Evolutionary conservation across 257 asterid species (phyloP).

Genomic region (Catharanthus roseus): DNA sequence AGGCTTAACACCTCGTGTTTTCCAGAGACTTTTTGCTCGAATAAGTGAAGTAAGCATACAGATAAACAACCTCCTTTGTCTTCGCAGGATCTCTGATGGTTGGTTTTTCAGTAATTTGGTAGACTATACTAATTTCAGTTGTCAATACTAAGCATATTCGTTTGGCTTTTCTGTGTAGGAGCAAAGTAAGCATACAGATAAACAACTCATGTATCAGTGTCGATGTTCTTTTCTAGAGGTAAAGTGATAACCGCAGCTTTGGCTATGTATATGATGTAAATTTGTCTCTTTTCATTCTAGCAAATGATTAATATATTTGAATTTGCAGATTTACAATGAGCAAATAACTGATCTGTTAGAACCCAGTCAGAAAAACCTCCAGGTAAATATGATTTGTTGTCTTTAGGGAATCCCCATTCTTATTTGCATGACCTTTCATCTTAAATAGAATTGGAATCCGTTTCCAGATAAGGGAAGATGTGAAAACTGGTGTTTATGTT

Average conservation of each 20-base stretch:
- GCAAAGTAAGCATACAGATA: conserved; percentile 78
- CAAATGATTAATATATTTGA: conserved; percentile 15
- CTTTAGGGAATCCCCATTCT: background rate
- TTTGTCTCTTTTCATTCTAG: background rate
- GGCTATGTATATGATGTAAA: conserved; percentile 12
- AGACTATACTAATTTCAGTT: background rate
- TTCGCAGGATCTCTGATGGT: conserved; percentile 1
- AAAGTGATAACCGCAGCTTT: conserved; percentile 15
- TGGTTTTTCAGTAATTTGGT: conserved; percentile 7
- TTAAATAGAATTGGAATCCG: conserved; percentile 11
- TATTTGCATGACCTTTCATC: background rate
- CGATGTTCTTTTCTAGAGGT: conserved; percentile 99
- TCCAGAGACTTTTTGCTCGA: conserved; percentile 66
- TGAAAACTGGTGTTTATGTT: conserved; percentile 87
- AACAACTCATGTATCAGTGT: conserved; percentile 78
- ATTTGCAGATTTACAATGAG: conserved; percentile 86
- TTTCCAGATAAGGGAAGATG: conserved; percentile 89
- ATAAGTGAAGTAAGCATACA: conserved; percentile 70
- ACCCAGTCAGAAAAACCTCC: conserved; percentile 89
- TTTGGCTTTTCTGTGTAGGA: conserved; percentile 51
- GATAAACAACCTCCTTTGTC: conserved; percentile 8
- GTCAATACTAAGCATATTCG: background rate
- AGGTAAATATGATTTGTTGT: conserved; percentile 40
- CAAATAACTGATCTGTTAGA: conserved; percentile 97
- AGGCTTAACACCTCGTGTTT: conserved; percentile 97